Evolutionary conservation across 306 rosid genomes (phyloP).

Genomic region (Trichosanthes truncata): DNA sequence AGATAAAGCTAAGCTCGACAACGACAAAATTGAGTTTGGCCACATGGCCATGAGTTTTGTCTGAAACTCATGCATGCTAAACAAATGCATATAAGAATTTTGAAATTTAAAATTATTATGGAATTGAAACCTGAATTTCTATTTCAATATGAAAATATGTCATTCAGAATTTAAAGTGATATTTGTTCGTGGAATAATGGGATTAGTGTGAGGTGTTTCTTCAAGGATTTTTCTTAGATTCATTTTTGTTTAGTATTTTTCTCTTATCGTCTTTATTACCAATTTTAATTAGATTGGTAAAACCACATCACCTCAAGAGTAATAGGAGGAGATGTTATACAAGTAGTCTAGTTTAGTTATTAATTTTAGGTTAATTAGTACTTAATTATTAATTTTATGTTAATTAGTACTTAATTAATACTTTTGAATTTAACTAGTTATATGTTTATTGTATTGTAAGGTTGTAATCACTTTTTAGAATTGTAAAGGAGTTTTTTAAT

Average conservation of each 20-base stretch:
- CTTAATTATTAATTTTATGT: too few species aligned
- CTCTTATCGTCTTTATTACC: background rate
- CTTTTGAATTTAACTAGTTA: too few species aligned
- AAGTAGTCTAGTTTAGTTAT: too few species aligned
- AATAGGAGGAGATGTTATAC: too few species aligned
- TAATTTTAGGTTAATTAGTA: too few species aligned
- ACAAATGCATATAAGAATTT: background rate
- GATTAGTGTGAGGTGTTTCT: background rate
- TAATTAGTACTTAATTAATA: too few species aligned
- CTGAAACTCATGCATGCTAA: background rate
- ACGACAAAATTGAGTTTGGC: background rate
- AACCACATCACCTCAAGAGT: background rate
- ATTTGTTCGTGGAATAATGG: background rate
- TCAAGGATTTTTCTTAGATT: too few species aligned
- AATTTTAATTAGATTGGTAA: background rate
- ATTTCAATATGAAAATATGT: background rate
- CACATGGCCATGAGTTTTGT: background rate
- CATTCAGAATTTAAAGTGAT: background rate
- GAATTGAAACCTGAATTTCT: background rate
- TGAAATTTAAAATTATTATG: background rate
- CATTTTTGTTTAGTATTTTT: background rate
- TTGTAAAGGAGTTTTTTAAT: too few species aligned
- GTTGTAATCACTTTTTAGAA: too few species aligned
- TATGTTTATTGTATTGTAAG: too few species aligned
- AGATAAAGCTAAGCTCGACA: background rate